These are phyloP conservation scores for Gamarada debralockiae DNA, from an alignment of 495 filamentous ascomycete genomes.

Conservation along the genomic window DNA sequence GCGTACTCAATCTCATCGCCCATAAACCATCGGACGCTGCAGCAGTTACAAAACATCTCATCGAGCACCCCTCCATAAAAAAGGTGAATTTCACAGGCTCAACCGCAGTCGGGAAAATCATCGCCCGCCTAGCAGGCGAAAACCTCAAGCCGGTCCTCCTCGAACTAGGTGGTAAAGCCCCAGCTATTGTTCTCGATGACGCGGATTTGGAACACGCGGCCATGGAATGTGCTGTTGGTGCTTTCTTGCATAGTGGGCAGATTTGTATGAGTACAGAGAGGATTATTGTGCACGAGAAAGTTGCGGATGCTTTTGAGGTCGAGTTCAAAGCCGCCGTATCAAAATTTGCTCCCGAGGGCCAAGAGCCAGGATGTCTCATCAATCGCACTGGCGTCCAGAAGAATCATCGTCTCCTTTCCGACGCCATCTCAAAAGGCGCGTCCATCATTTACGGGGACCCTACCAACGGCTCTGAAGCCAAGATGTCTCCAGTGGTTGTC, in stretches of 20 bases:
- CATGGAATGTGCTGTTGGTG: conserved; percentile 42
- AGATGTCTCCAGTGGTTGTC: conserved; percentile 71
- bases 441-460: conserved; percentile 56
- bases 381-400: conserved; percentile 56
- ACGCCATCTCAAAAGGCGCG: conserved; percentile 69
- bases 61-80: conserved; percentile 48
- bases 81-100: conserved; percentile 70
- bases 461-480: conserved; percentile 38
- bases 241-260: conserved; percentile 66
- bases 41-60: conserved; percentile 51
- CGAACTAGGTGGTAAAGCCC: conserved; percentile 67
- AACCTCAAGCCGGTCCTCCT: conserved; percentile 64
- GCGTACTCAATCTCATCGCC: conserved; percentile 55
- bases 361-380: conserved; percentile 58
- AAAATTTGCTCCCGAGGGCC: conserved; percentile 38
- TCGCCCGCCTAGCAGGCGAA: conserved; percentile 54
- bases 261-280: conserved; percentile 92
- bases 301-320: conserved; percentile 62
- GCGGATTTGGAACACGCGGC: conserved; percentile 59
- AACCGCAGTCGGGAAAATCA: conserved; percentile 52
- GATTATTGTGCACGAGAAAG: conserved; percentile 71
- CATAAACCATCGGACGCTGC: conserved; percentile 48
- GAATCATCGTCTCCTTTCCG: conserved; percentile 60
- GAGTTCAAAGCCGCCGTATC: conserved; percentile 46
- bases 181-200: conserved; percentile 62